Base-by-base conservation (phyloP, 345 rosid species). In the Eucalyptus brandiana region DNA sequence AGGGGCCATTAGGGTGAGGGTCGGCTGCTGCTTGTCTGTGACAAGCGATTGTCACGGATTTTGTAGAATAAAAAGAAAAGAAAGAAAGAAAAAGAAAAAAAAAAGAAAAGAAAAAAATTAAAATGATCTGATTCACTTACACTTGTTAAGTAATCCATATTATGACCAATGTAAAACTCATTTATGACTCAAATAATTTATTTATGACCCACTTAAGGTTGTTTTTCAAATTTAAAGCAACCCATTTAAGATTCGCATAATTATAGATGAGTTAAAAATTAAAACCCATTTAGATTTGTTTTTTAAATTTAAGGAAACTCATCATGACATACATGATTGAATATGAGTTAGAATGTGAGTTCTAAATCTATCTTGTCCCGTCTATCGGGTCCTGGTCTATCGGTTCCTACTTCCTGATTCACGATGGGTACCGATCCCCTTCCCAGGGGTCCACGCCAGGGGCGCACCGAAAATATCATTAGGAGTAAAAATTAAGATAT, bases 41-140 rank as follows among this genome's bases (percentile, higher is more conserved):
- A 53, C 1, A 1, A 53, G 58, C 1, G 5, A 8, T 0, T 53
- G 2, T 53, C 0, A 1, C 2, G 0, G 3, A 24, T 56, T 56
- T 56, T 10, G 30, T 56, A 23, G 6, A 9, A 56, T 23, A 56
- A 24, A 56, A 24, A 56, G 0, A 24, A 56, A 56, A 56, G 6
- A 10, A 56, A 2, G 13, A 56, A 56, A 56, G 0, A 24, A 2
- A 56, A 9, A 1, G 23, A 9, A 4, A 24, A 56, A 56, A 56
- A 56, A 9, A 56, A 56, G n/a, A n/a, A n/a, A n/a, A n/a, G n/a
- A n/a, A n/a, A n/a, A 56, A 9, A 56, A 56, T 56, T 23, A 9
- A 24, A 24, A 56, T 56, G 14, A 56, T 26, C 0, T 0, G 14
- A 56, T 56, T 56, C 14, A 56, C 62, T 56, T 56, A 56, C 7